Evolutionary conservation across 352 stramenopile genomes (phyloP).

Genomic region (Phytophthora europaea): DNA sequence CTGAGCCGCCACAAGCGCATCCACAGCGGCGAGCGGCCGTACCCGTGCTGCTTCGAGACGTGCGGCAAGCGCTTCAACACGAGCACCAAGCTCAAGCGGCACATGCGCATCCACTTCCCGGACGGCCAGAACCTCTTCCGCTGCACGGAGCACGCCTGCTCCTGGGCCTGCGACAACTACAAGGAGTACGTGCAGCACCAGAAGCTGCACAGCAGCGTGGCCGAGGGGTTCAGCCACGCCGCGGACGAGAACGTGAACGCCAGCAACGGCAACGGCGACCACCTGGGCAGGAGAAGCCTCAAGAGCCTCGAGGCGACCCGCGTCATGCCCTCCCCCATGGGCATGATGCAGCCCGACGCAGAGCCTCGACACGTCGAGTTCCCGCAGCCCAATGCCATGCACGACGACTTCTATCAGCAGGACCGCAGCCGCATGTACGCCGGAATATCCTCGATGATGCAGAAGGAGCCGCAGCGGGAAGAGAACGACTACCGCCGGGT

Average conservation of each 20-base stretch:
- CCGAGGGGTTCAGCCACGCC: constrained; percentile 31
- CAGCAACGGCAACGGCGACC: constrained; percentile 21
- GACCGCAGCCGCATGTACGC: constrained; percentile 43
- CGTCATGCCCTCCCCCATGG: constrained; percentile 1
- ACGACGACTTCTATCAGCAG: constrained; percentile 46
- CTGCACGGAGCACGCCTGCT: constrained; percentile 64
- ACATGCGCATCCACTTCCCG: constrained; percentile 91
- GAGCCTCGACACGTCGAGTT: constrained; percentile 21
- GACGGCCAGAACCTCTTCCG: constrained; percentile 82
- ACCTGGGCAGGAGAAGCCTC: constrained; percentile 2
- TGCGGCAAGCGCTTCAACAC: constrained; percentile 91
- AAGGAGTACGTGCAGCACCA: constrained; percentile 86
- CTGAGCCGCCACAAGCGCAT: constrained; percentile 90
- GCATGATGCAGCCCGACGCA: neutral
- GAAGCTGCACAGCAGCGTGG: constrained; percentile 55
- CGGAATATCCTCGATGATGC: constrained; percentile 34
- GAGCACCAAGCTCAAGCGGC: constrained; percentile 90
- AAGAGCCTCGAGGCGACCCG: constrained; percentile 20
- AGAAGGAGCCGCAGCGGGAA: constrained; percentile 40
- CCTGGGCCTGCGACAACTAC: constrained; percentile 85
- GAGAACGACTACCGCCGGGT: constrained; percentile 41
- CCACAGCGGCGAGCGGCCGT: constrained; percentile 86
- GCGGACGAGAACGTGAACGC: constrained; percentile 30
- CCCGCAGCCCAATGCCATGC: constrained; percentile 12
- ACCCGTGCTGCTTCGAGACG: constrained; percentile 78